A percentile compares a stretch with the other conserved stretches of the same genome.
These are phyloP conservation scores for Akanthomyces lecanii DNA, from an alignment of 2,329 filamentous ascomycete genomes.

Conservation along the genomic window DNA sequence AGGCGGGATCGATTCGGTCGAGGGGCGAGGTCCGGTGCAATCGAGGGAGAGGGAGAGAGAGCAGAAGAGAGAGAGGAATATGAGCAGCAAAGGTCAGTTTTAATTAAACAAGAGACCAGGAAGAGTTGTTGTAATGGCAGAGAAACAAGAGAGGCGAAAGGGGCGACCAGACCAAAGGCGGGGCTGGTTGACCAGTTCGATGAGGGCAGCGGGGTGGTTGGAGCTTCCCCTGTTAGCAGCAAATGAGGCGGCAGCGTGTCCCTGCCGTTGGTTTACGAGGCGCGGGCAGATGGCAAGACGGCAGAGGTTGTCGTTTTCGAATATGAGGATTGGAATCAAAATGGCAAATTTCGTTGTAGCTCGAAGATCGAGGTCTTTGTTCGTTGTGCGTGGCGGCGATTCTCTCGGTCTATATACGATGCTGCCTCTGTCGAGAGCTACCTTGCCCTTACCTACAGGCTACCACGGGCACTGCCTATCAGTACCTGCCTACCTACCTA, in stretches of 20 bases:
- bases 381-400: not conserved
- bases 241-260: slow-evolving; percentile 16
- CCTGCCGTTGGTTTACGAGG: slow-evolving; percentile 6
- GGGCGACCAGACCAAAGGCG: slow-evolving; percentile 13
- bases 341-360: not conserved
- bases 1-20: slow-evolving; percentile 18
- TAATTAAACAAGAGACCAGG: slow-evolving; percentile 7
- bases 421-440: not conserved
- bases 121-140: slow-evolving; percentile 14
- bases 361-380: not conserved
- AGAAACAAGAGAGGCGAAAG: slow-evolving; percentile 10
- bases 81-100: slow-evolving; percentile 1
- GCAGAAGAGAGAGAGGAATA: not conserved
- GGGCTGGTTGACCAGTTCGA: slow-evolving; percentile 7
- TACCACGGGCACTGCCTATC: not conserved
- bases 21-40: slow-evolving; percentile 2
- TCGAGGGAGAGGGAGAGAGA: not conserved
- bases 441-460: not conserved
- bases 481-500: not conserved
- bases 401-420: not conserved
- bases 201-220: slow-evolving; percentile 16
- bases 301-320: not conserved
- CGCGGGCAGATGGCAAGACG: slow-evolving; percentile 1
- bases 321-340: not conserved
- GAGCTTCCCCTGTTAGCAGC: slow-evolving; percentile 10